A percentile compares a stretch with the other conserved stretches of the same genome.
phyloP scores from a whole-genome alignment of 441 rosid genomes.

The Raphanus hybrid region DNA sequence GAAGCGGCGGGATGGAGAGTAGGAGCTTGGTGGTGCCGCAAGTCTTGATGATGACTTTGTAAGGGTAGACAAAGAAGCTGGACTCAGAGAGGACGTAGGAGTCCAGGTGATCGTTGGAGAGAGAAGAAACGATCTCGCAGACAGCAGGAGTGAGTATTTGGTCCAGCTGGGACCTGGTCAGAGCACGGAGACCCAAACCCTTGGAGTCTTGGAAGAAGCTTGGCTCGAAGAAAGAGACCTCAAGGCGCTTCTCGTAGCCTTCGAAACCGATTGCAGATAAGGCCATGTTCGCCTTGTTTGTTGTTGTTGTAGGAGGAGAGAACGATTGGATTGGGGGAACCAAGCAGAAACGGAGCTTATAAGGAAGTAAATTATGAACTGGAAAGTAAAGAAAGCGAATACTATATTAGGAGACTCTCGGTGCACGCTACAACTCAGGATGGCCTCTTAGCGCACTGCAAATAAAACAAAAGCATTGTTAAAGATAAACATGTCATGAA shows the following conservation, averaged over 20 bases:
- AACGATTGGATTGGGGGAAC: constrained; percentile 44
- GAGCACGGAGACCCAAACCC: constrained; percentile 59
- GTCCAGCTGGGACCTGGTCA: constrained; percentile 58
- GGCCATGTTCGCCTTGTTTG: constrained; percentile 50
- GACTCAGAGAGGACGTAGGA: constrained; percentile 83
- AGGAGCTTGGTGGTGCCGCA: constrained; percentile 83
- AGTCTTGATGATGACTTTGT: constrained; percentile 76
- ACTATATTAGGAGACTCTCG: constrained; percentile 42
- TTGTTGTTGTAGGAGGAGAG: constrained; percentile 39
- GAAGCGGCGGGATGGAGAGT: constrained; percentile 69
- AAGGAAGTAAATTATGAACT: constrained; percentile 37
- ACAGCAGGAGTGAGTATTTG: constrained; percentile 66
- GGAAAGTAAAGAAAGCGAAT: constrained; percentile 34
- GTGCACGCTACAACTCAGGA: constrained; percentile 66
- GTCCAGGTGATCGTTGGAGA: constrained; percentile 63
- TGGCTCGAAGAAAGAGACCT: constrained; percentile 62
- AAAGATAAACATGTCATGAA: background rate
- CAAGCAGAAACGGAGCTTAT: constrained; percentile 42
- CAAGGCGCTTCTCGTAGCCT: constrained; percentile 80
- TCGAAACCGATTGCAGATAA: constrained; percentile 76
- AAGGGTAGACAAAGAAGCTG: constrained; percentile 75
- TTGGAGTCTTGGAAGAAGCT: constrained; percentile 58
- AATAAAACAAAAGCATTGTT: constrained; percentile 32
- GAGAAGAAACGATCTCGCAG: constrained; percentile 71
- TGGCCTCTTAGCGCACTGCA: constrained; percentile 75